Base-by-base conservation (phyloP, 179 eudicot species). In the Corrigiola litoralis region DNA sequence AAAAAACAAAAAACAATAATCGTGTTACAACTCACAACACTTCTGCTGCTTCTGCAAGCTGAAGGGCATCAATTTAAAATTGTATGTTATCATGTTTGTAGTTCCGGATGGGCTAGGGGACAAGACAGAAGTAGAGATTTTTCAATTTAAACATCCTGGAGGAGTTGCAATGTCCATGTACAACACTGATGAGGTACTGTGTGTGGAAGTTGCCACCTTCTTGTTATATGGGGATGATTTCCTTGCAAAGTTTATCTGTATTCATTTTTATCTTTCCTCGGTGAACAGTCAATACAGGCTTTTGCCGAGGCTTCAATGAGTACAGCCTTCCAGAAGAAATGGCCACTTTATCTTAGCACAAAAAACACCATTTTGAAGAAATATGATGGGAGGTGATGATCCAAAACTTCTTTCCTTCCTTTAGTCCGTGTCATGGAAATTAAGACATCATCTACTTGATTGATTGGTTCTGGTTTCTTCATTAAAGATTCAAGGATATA, bases 291-390 rank as follows among this genome's bases (percentile, higher is more conserved):
- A 24, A 84, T 94, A 49, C 41, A 72, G 72, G 68, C 95, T 34
- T 94, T 94, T 83, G 99, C 99, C 13, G 97, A 94, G 73, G 96
- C 98, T 67, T 92, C 98, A 68, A 89, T 92, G 98, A 80, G 55
- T 77, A 69, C 80, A 55, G 98, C 98, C 52, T 80, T 71, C 66
- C 81, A 84, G 84, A 92, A 90, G 44, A 90, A 87, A 80, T 92
- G 98, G 98, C 98, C 98, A 2, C 95, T 92, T 46, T 92, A 92
- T 75, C 98, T 92, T 71, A 92, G 98, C 87, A 92, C 98, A 42
- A 92, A 92, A 73, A 92, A 92, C 74, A 90, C 98, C 24, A 92
- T 92, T 69, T 95, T 92, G 48, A 92, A 92, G 85, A 92, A 90
- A 80, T 92, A 92, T 64, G 97, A 92, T 73, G 98, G 98, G 64